Base-by-base conservation (phyloP, 345 rosid species). In the Gossypium sturtianum region DNA sequence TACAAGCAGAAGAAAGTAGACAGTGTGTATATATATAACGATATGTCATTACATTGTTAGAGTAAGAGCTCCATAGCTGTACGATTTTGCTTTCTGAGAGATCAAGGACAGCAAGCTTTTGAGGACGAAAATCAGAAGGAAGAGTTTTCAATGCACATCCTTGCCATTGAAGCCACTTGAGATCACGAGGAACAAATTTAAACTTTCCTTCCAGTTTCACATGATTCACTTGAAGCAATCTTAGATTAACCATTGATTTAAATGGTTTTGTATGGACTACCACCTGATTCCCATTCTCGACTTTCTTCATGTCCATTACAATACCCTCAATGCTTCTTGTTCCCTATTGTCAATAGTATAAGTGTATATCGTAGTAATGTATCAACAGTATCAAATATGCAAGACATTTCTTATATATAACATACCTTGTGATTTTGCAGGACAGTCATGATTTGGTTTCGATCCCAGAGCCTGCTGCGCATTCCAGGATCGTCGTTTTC, bases 91-190 rank as follows among this genome's bases (percentile, higher is more conserved):
- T 89, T 15, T 81, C 81, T 12, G 93, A 86, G 79, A 92, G 92
- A 83, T 92, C 87, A 79, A 90, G 91, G 75, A 92, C 87, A 19
- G 85, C 89, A 59, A 90, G 90, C 66, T 86, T 56, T 19, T 54
- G 2, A 57, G 83, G 80, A 71, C 58, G 74, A 71, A 83, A 78
- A 61, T 82, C 77, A 25, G 79, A 73, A 57, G 91, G 91, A 45
- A 92, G 81, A 27, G 57, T 70, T 81, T 79, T 67, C 82, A 85
- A 52, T 2, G 86, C 80, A 67, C 93, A 90, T 20, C 85, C 83
- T 81, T 80, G 87, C 97, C 93, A 90, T 47, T 84, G 90, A 29
- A 92, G 83, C 90, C 95, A 92, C 77, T 83, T 87, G 73, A 90
- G 65, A 54, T 79, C 84, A 49, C 66, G 61, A 22, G 95, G 91